Conservation (phyloP, 495 filamentous ascomycete species). For the Parathielavia hyrcaniae region DNA sequence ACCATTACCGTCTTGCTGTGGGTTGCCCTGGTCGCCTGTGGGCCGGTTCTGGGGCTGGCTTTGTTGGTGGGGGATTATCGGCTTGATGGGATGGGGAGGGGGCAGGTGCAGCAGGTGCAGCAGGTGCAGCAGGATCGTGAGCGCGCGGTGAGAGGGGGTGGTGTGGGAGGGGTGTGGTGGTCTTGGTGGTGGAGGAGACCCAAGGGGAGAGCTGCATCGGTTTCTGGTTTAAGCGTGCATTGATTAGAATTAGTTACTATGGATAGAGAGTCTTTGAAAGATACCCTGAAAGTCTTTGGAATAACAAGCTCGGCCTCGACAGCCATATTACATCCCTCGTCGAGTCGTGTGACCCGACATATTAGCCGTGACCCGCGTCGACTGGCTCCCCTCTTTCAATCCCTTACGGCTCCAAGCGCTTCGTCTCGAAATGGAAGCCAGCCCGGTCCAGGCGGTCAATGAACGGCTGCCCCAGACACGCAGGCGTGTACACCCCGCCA, state of each 20-base stretch:
- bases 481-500: conserved; percentile 67
- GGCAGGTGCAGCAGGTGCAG: background rate
- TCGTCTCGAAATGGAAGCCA: conserved; percentile 58
- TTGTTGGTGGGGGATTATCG: conserved; percentile 45
- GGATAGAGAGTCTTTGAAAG: conserved; percentile 5
- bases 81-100: conserved; percentile 37
- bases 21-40: conserved; percentile 40
- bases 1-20: conserved; percentile 48
- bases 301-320: background rate
- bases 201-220: background rate
- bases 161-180: background rate
- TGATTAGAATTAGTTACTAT: background rate
- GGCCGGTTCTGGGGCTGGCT: conserved; percentile 41
- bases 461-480: conserved; percentile 70
- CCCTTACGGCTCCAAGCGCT: conserved; percentile 27
- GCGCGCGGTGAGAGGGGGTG: background rate
- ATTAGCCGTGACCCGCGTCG: background rate
- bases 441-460: conserved; percentile 61
- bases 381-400: background rate
- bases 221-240: background rate
- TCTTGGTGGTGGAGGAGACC: background rate
- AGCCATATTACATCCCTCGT: background rate
- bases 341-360: background rate
- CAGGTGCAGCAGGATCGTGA: no score
- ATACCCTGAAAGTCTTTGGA: background rate